Conservation (phyloP, 2,329 filamentous ascomycete genomes). For the Aspergillus proliferans region DNA sequence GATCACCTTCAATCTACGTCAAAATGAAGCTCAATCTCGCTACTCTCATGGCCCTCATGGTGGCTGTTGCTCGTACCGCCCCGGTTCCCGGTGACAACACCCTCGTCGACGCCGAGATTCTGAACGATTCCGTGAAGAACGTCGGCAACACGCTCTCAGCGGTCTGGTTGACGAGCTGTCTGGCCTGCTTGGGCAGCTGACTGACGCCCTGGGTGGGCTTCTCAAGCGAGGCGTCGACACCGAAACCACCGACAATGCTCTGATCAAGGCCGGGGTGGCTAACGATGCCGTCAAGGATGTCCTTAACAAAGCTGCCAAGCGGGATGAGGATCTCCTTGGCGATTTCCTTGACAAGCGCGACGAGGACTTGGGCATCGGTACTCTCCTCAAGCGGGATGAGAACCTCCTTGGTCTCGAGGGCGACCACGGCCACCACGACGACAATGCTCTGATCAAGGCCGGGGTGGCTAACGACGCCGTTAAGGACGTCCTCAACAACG, state of each 20-base stretch:
- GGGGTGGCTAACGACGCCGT: too few species aligned
- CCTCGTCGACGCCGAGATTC: background rate
- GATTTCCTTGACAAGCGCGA: background rate
- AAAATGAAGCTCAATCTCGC: background rate
- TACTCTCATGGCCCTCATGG: background rate
- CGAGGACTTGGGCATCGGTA: too few species aligned
- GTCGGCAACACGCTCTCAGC: background rate
- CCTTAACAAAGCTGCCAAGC: background rate
- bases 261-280: background rate
- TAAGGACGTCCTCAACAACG: background rate
- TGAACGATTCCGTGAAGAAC: background rate
- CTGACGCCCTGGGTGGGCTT: background rate
- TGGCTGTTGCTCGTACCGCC: background rate
- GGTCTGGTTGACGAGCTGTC: background rate
- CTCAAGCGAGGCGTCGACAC: background rate
- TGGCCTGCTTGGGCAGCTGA: background rate
- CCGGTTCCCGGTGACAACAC: background rate
- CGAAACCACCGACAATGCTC: background rate
- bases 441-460: background rate
- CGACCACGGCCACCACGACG: too few species aligned
- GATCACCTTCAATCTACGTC: background rate
- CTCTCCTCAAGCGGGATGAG: too few species aligned
- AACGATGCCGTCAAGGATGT: too few species aligned
- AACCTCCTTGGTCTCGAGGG: too few species aligned
- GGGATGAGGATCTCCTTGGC: background rate